Percentiles rank a stretch among this genome's conserved stretches.
Conservation (phyloP, 202 grass and related monocot genomes). For the Carex arenaria region DNA sequence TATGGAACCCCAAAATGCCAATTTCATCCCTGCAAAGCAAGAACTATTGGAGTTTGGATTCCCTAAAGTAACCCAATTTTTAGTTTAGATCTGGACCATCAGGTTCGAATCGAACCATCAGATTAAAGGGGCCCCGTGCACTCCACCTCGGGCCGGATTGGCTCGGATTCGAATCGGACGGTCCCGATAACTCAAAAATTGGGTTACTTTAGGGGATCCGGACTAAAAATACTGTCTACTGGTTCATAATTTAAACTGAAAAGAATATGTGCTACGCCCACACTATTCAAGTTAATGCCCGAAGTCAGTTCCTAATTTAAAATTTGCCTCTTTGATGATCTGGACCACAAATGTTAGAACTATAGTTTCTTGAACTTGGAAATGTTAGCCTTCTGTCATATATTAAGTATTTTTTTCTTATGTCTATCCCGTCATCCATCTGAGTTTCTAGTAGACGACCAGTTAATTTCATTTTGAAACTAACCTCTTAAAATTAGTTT, state of each 20-base stretch:
- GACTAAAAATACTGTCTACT: background rate
- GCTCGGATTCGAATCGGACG: too few species aligned
- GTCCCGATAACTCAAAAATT: too few species aligned
- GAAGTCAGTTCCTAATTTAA: too few species aligned
- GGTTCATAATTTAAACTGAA: background rate
- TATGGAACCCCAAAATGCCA: background rate
- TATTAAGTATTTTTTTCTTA: background rate
- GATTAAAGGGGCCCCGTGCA: too few species aligned
- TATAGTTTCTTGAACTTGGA: background rate
- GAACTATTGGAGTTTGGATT: too few species aligned
- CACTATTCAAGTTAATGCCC: too few species aligned
- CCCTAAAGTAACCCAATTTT: too few species aligned
- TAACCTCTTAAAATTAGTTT: background rate
- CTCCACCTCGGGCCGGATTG: too few species aligned
- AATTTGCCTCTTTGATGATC: background rate
- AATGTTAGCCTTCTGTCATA: background rate
- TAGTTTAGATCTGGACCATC: too few species aligned
- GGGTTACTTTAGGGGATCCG: too few species aligned
- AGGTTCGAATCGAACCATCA: too few species aligned
- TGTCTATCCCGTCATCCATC: background rate
- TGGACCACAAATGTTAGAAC: background rate
- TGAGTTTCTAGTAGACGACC: background rate
- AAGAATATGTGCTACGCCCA: background rate
- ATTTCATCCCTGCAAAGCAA: background rate
- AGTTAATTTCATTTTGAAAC: background rate